Conservation (phyloP, 768 basidiomycete species). For the Boletales sp. region DNA sequence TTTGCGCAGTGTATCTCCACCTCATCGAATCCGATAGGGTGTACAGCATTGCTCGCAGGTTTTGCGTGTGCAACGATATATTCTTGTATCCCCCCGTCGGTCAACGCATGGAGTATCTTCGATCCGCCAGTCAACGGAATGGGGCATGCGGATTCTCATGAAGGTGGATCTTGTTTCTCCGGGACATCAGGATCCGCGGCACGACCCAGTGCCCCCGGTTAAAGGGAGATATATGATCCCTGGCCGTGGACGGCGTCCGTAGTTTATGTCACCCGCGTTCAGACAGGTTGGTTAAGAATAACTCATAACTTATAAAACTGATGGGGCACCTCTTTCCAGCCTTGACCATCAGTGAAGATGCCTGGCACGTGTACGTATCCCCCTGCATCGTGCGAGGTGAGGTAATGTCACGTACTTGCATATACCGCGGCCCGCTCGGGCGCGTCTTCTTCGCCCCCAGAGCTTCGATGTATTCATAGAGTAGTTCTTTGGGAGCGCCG, state of each 20-base stretch:
- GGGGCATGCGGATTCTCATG: constrained; percentile 33
- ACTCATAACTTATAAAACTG: neutral
- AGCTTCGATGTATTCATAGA: no score
- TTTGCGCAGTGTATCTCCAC: constrained; percentile 43
- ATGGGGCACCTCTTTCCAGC: neutral
- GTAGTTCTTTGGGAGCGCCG: no score
- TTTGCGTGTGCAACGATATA: constrained; percentile 27
- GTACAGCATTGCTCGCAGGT: constrained; percentile 34
- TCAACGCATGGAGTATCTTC: constrained; percentile 11
- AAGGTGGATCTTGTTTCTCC: constrained; percentile 31
- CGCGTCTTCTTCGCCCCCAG: no score
- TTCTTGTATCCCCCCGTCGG: constrained; percentile 30
- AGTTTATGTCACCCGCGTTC: no score
- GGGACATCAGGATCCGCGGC: constrained; percentile 35
- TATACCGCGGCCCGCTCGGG: no score
- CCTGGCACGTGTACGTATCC: neutral
- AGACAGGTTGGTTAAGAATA: neutral
- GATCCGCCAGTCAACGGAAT: constrained; percentile 19
- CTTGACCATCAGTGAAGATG: neutral
- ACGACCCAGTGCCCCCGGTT: constrained; percentile 57
- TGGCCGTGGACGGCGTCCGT: constrained; percentile 54
- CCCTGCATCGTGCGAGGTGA: constrained; percentile 36
- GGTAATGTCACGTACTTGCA: constrained; percentile 32
- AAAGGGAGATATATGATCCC: constrained; percentile 41
- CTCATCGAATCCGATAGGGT: constrained; percentile 41